Base-by-base conservation (phyloP, 768 basidiomycete species). In the Russula dissimulans region DNA sequence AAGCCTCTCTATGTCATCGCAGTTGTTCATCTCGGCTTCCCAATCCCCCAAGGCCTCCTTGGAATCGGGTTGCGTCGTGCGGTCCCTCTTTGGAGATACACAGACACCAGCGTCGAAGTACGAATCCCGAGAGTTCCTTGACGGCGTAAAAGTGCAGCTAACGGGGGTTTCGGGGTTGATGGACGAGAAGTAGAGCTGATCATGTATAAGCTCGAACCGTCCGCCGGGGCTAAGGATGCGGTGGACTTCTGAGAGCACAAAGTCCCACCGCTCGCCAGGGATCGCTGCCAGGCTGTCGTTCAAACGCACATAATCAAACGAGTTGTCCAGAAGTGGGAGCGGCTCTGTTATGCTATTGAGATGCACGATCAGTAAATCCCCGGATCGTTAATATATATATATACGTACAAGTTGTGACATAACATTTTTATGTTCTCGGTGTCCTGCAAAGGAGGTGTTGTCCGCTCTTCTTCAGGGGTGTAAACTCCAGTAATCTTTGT, bases 251-350 rank as follows among this genome's bases (percentile, higher is more conserved):
- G 68, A 63, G 18, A 91, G 59, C 11, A 91, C 72, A 17, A 72
- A 71, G 36, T 77, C 72, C 89, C 89, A 91, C 42, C 76, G 71
- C 5, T 78, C 73, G 46, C 77, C 70, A 0, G 87, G 87, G 50
- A 92, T 76, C 66, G 79, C 81, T 14, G 87, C 74, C 11, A 77
- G 73, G 10, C 89, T 73, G 61, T 88, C 83, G 12, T 87, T 83
- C 78, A 91, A 82, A 39, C 89, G 78, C 45, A 92, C 82, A 54
- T 84, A 75, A 65, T 91, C 87, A 62, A 91, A 90, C 3, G 77
- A 76, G 50, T 79, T 74, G 65, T 80, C 77, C 0, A 77, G 74
- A 61, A 89, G 89, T 0, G 89, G 87, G 31, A 90, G 73, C 32
- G 71, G 67, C 62, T 79, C 75, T 64, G 78, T 78, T 38, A 85